These are phyloP conservation scores for Cetraspora pellucida DNA, from an alignment of 192 early-diverging fungal species.

Conservation along the genomic window DNA sequence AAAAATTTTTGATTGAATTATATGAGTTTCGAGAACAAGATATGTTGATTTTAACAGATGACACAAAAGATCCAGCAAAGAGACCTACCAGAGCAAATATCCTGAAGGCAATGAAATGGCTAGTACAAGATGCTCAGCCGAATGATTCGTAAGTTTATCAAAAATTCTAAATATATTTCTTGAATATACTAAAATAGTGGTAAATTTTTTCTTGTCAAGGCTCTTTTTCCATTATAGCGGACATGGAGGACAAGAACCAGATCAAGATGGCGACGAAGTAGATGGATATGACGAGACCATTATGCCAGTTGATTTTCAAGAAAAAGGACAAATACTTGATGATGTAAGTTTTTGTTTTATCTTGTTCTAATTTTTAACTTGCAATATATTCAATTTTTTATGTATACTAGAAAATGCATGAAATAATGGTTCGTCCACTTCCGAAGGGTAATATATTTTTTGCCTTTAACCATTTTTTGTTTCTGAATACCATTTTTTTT, in stretches of 20 bases:
- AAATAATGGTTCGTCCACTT: not conserved
- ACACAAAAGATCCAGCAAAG: constrained; percentile 61
- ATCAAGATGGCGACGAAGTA: constrained; percentile 71
- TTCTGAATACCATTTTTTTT: not conserved
- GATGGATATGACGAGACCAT: constrained; percentile 83
- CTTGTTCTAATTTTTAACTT: too few species aligned
- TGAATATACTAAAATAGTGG: not conserved
- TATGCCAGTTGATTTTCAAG: constrained; percentile 61
- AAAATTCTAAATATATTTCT: not conserved
- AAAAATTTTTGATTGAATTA: constrained; percentile 62
- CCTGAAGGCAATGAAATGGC: constrained; percentile 73
- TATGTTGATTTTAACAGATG: constrained; percentile 77
- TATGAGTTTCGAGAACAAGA: constrained; percentile 70
- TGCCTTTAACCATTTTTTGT: not conserved
- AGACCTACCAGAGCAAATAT: constrained; percentile 79
- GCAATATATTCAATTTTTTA: too few species aligned
- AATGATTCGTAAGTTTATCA: constrained; percentile 64
- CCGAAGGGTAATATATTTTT: not conserved
- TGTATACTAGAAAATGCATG: too few species aligned
- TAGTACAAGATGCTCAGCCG: constrained; percentile 70
- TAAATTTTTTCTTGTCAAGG: constrained; percentile 34
- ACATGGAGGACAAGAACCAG: constrained; percentile 66
- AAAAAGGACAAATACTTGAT: constrained; percentile 69
- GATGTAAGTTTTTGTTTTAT: constrained; percentile 46
- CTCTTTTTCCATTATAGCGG: constrained; percentile 85